Evolutionary conservation across 2,329 filamentous ascomycete species (phyloP).

Genomic region (Talaromyces sp.): DNA sequence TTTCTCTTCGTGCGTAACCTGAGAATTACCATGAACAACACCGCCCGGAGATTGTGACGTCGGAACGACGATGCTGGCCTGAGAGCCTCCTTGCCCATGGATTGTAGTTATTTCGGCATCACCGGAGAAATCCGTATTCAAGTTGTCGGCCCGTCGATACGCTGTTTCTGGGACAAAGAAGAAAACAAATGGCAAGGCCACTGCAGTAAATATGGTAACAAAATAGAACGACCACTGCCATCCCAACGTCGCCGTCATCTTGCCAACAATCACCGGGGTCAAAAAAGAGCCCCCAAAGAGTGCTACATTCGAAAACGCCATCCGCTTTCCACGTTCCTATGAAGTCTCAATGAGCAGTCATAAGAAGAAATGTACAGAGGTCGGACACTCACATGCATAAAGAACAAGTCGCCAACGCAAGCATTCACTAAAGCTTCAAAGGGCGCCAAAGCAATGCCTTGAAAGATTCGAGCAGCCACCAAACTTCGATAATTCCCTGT

Average conservation of each 20-base stretch:
- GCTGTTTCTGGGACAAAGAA: constrained; percentile 83
- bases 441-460: constrained; percentile 79
- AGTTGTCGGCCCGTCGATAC: constrained; percentile 59
- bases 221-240: constrained; percentile 89
- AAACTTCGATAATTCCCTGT: constrained; percentile 65
- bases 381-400: constrained; percentile 68
- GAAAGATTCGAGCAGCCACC: constrained; percentile 72
- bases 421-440: constrained; percentile 89
- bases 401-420: constrained; percentile 83
- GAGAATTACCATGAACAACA: not conserved
- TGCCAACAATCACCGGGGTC: constrained; percentile 85
- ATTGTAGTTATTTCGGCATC: constrained; percentile 24
- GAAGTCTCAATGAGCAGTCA: not conserved
- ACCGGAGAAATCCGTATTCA: constrained; percentile 64
- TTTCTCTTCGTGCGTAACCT: not conserved
- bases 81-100: constrained; percentile 4
- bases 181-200: constrained; percentile 64
- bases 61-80: constrained; percentile 4
- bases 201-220: constrained; percentile 74
- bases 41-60: constrained; percentile 14
- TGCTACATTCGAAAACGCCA: constrained; percentile 73
- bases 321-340: constrained; percentile 70
- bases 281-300: constrained; percentile 67
- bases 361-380: not conserved
- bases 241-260: constrained; percentile 69